These are phyloP conservation scores for Blastobotrys buckinghamii DNA, from an alignment of 1,139 yeast species.

Conservation along the genomic window DNA sequence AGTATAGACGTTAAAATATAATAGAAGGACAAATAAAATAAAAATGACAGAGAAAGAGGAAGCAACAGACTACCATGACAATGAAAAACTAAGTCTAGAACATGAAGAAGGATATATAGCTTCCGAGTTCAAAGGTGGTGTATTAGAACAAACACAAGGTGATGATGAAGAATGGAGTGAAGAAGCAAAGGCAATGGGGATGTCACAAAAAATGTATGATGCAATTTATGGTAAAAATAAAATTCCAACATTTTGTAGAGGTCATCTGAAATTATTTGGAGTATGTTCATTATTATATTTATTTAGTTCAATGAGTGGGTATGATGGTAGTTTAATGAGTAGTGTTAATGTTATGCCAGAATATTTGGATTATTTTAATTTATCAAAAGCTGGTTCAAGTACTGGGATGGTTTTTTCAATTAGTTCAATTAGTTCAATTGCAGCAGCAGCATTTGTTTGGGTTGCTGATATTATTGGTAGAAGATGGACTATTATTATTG, in stretches of 20 bases:
- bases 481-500: conserved; percentile 13
- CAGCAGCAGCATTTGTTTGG: conserved; percentile 15
- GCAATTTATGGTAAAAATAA: conserved; percentile 14
- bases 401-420: conserved; percentile 16
- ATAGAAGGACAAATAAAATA: too few species aligned
- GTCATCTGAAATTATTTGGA: conserved; percentile 14
- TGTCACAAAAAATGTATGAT: conserved; percentile 15
- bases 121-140: conserved; percentile 6
- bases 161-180: conserved; percentile 1
- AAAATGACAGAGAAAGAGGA: too few species aligned
- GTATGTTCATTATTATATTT: conserved; percentile 26
- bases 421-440: conserved; percentile 12
- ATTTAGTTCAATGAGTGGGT: conserved; percentile 43
- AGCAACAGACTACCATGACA: too few species aligned
- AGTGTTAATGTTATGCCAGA: conserved; percentile 16
- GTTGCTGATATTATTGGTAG: conserved; percentile 16
- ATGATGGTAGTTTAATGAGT: conserved; percentile 16
- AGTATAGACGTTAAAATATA: too few species aligned
- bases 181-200: conserved; percentile 12
- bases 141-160: conserved; percentile 12
- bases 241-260: conserved; percentile 11
- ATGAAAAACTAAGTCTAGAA: too few species aligned
- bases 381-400: conserved; percentile 10
- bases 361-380: conserved; percentile 13
- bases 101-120: too few species aligned